Conservation (phyloP, 768 basidiomycete genomes). For the Panaeolus cyanescens region DNA sequence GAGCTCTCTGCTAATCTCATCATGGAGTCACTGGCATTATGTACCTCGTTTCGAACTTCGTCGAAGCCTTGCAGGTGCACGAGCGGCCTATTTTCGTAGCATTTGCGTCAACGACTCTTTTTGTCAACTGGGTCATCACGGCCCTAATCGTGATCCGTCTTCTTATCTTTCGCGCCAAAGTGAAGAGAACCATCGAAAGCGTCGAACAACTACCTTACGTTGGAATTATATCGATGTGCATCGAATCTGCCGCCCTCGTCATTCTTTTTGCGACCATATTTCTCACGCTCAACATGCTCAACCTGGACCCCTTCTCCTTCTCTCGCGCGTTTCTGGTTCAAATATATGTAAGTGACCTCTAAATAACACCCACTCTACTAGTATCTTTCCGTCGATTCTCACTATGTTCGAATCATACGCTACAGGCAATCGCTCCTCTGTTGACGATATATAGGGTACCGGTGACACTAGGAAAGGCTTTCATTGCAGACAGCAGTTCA, state of each 20-base stretch:
- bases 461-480: conserved; percentile 19
- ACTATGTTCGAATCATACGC: background rate
- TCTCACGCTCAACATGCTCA: conserved; percentile 5
- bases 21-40: conserved; percentile 1
- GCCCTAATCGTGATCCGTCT: background rate
- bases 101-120: background rate
- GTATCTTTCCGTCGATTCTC: background rate
- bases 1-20: background rate
- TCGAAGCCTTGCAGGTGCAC: background rate
- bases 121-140: background rate
- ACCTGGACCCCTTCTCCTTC: conserved; percentile 8
- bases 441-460: conserved; percentile 22
- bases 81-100: background rate
- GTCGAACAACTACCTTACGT: conserved; percentile 4
- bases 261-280: conserved; percentile 11
- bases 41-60: conserved; percentile 7
- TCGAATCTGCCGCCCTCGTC: conserved; percentile 15
- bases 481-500: conserved; percentile 1
- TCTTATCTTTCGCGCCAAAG: too few species aligned
- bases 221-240: conserved; percentile 10
- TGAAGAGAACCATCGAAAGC: too few species aligned
- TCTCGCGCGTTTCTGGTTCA: conserved; percentile 9
- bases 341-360: conserved; percentile 12
- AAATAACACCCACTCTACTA: too few species aligned
- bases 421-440: conserved; percentile 17